These are phyloP conservation scores for Tolypocladium tundrense DNA, from an alignment of 2,329 filamentous ascomycete species.

Conservation along the genomic window DNA sequence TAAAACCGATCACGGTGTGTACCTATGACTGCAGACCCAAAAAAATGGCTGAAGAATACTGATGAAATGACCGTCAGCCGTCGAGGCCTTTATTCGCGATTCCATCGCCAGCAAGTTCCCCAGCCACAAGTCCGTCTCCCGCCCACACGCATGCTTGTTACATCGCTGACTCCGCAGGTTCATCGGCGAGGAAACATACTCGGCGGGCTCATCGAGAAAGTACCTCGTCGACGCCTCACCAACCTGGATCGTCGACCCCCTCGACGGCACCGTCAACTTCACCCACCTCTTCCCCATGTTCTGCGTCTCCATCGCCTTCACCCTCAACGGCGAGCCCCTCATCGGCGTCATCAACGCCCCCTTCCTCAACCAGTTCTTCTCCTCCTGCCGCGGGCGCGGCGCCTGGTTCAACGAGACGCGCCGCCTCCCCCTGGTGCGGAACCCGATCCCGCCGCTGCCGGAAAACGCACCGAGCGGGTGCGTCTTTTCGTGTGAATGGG, in stretches of 20 bases:
- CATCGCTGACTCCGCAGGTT: slow-evolving; percentile 32
- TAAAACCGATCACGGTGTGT: slow-evolving; percentile 59
- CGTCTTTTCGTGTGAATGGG: slow-evolving; percentile 69
- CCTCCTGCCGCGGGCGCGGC: slow-evolving; percentile 53
- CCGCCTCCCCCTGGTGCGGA: slow-evolving; percentile 51
- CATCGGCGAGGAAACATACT: slow-evolving; percentile 68
- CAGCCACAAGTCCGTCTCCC: slow-evolving; percentile 47
- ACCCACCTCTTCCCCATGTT: slow-evolving; percentile 75
- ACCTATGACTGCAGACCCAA: too few relatives aligned
- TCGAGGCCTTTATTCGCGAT: slow-evolving; percentile 58
- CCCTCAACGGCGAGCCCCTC: slow-evolving; percentile 46
- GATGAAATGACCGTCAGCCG: slow-evolving; percentile 34
- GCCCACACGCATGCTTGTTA: too few relatives aligned
- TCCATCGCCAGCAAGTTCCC: slow-evolving; percentile 48
- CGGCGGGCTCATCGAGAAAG: slow-evolving; percentile 50
- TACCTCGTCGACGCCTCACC: slow-evolving; percentile 56
- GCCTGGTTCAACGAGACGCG: slow-evolving; percentile 60
- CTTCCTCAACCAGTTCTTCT: slow-evolving; percentile 59
- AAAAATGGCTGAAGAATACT: background rate
- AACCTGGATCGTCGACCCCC: slow-evolving; percentile 64
- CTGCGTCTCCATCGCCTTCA: slow-evolving; percentile 66
- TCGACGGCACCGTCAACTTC: slow-evolving; percentile 75
- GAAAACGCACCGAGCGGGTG: slow-evolving; percentile 56
- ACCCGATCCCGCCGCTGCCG: slow-evolving; percentile 54
- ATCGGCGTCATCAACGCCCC: slow-evolving; percentile 67